Base-by-base conservation (phyloP, 2,329 filamentous ascomycete species). In the Exophiala phaeomuriformis region DNA sequence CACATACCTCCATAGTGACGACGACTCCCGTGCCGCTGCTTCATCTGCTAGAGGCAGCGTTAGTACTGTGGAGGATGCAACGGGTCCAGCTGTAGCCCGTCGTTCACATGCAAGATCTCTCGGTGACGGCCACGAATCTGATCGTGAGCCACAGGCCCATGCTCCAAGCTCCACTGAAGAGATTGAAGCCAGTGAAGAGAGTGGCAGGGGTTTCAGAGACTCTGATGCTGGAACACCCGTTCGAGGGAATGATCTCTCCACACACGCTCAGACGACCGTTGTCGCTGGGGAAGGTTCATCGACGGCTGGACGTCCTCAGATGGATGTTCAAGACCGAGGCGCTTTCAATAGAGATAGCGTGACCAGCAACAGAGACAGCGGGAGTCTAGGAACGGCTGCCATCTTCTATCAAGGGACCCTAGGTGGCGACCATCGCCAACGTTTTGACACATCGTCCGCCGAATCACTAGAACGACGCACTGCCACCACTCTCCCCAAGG, bases 191-290 rank as follows among this genome's bases (percentile, higher is more conserved):
- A 28, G 12, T n/a, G 37, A 31, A 29, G 35, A 41, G 5, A 42
- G 49, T 10, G 43, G 45, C n/a, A 12, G 39, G 4, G 52, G 55
- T 32, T 52, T 42, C 33, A 46, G 57, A 28, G 57, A 59, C 33
- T 59, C 57, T 39, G 57, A 54, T 27, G 57, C 57, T 49, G 55
- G 57, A 1, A 52, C 57, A 37, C 49, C 49, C 51, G 49, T 10
- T 28, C 27, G 46, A 8, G 52, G 46, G n/a, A 8, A 55, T 12
- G 52, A 49, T 6, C 19, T 54, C 35, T 41, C 33, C 7, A 31
- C 50, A 39, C 41, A 52, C 10, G 44, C 30, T 33, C 39, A 58
- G 12, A 19, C 19, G 31, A 31, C 29, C 10, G n/a, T 37, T 32
- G n/a, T 39, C 9, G 30, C 9, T 39, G 36, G 39, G 43, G 10